phyloP scores from a whole-genome alignment of 139 green algal species.

The Picochlorum sp. region DNA sequence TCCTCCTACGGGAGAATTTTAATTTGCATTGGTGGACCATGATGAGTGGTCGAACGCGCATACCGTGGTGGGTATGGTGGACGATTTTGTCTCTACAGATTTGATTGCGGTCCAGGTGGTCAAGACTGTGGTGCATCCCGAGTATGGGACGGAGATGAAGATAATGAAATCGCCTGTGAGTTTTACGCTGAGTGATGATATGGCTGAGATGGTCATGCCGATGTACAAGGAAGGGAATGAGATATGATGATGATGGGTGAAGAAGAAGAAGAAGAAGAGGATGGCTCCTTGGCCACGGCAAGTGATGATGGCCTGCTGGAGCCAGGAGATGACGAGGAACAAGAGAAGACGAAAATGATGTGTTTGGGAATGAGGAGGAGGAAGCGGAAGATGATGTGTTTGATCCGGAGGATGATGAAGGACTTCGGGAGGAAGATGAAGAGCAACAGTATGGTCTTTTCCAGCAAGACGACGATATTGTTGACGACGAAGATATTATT shows the following conservation, averaged over 20 bases:
- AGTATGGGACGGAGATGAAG: conserved; percentile 12
- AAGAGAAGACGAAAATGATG: neutral
- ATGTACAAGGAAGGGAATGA: neutral
- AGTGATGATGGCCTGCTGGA: too few species aligned
- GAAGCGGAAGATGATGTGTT: neutral
- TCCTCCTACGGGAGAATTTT: conserved; percentile 41
- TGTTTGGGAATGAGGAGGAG: neutral
- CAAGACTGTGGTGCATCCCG: conserved; percentile 2
- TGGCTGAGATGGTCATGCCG: neutral
- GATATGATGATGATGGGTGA: too few species aligned
- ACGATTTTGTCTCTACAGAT: conserved; percentile 6
- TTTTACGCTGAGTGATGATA: conserved; percentile 6
- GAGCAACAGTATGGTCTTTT: neutral
- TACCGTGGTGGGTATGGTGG: conserved; percentile 27
- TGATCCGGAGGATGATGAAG: neutral
- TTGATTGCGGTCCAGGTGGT: conserved; percentile 8
- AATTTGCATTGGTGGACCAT: conserved; percentile 39
- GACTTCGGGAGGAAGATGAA: neutral
- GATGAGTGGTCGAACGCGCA: conserved; percentile 35
- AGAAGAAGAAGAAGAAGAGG: too few species aligned
- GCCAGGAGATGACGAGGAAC: neutral
- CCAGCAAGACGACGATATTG: neutral
- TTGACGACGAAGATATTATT: neutral
- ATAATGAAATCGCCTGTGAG: conserved; percentile 8
- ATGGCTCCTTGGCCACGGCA: too few species aligned